Percentiles rank a stretch among this genome's conserved stretches.
phyloP scores from a whole-genome alignment of 2,329 filamentous ascomycete species.

The Fusarium musae region DNA sequence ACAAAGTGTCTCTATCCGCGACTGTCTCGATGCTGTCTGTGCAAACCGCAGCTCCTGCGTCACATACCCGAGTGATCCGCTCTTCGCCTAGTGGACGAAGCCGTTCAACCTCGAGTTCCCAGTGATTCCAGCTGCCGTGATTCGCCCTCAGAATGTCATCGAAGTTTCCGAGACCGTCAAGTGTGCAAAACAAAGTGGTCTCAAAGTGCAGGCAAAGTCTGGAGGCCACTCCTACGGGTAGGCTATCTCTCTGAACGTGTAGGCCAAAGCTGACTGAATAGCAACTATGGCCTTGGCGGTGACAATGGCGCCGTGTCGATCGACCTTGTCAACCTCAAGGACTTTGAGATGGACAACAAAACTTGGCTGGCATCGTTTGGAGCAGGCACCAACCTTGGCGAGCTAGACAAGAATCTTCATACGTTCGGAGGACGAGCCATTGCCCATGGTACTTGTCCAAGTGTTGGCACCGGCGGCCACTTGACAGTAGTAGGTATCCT shows the following conservation, averaged over 20 bases:
- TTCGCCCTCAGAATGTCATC: slow-evolving; percentile 62
- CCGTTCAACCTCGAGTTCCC: slow-evolving; percentile 63
- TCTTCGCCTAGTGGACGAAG: slow-evolving; percentile 62
- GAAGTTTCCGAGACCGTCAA: slow-evolving; percentile 68
- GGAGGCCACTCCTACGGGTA: slow-evolving; percentile 74
- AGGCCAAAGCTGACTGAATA: slow-evolving; percentile 12
- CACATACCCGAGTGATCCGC: slow-evolving; percentile 54
- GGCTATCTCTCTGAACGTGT: slow-evolving; percentile 7
- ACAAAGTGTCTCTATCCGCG: slow-evolving; percentile 53
- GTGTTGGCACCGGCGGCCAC: slow-evolving; percentile 68
- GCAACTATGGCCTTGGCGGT: slow-evolving; percentile 60
- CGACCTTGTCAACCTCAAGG: slow-evolving; percentile 64
- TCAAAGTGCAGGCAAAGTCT: slow-evolving; percentile 70
- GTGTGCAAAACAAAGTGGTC: slow-evolving; percentile 61
- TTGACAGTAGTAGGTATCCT: slow-evolving; percentile 61
- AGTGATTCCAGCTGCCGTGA: slow-evolving; percentile 65
- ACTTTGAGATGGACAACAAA: slow-evolving; percentile 62
- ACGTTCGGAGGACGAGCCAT: slow-evolving; percentile 65
- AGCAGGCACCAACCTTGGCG: slow-evolving; percentile 62
- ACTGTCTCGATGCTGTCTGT: slow-evolving; percentile 61
- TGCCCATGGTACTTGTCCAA: slow-evolving; percentile 68
- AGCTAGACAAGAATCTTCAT: slow-evolving; percentile 62
- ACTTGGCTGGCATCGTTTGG: slow-evolving; percentile 67
- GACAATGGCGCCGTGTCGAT: slow-evolving; percentile 63
- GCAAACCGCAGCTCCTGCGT: slow-evolving; percentile 58